Percentiles rank a stretch among this genome's conserved stretches.
phyloP scores from a whole-genome alignment of 805 yeast genomes.

The Barnettozyma siamensis region DNA sequence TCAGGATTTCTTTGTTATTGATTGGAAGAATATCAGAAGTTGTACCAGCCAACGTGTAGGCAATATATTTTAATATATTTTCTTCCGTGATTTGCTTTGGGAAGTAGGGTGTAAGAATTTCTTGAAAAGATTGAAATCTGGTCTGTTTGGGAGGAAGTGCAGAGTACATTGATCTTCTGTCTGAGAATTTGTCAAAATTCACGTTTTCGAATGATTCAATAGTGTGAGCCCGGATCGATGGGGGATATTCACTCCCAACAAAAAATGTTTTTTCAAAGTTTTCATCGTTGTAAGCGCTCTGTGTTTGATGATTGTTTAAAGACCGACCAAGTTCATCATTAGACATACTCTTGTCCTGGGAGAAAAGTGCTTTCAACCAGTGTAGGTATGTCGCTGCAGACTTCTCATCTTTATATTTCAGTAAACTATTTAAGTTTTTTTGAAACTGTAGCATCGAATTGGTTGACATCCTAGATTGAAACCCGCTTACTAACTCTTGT shows the following conservation, averaged over 20 bases:
- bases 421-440: slow-evolving; percentile 27
- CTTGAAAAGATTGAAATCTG: slow-evolving; percentile 23
- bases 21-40: slow-evolving; percentile 53
- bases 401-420: slow-evolving; percentile 26
- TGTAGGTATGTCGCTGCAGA: slow-evolving; percentile 33
- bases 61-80: slow-evolving; percentile 40
- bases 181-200: slow-evolving; percentile 31
- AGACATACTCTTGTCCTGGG: neutral
- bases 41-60: slow-evolving; percentile 55
- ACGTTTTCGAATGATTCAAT: slow-evolving; percentile 35
- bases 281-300: neutral
- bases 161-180: slow-evolving; percentile 31
- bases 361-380: slow-evolving; percentile 23
- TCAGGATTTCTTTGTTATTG: slow-evolving; percentile 24
- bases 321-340: neutral
- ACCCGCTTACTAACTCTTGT: neutral
- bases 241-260: slow-evolving; percentile 11
- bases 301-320: neutral
- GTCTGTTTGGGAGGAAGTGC: slow-evolving; percentile 7
- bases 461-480: slow-evolving; percentile 3
- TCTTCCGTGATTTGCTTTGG: slow-evolving; percentile 31
- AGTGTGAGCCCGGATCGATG: slow-evolving; percentile 16
- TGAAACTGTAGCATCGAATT: slow-evolving; percentile 31
- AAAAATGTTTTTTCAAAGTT: slow-evolving; percentile 1
- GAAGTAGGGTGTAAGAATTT: slow-evolving; percentile 30